Percentiles rank a stretch among this genome's conserved stretches.
Conservation (phyloP, 2,329 filamentous ascomycete species). For the Sporothrix humicola region DNA sequence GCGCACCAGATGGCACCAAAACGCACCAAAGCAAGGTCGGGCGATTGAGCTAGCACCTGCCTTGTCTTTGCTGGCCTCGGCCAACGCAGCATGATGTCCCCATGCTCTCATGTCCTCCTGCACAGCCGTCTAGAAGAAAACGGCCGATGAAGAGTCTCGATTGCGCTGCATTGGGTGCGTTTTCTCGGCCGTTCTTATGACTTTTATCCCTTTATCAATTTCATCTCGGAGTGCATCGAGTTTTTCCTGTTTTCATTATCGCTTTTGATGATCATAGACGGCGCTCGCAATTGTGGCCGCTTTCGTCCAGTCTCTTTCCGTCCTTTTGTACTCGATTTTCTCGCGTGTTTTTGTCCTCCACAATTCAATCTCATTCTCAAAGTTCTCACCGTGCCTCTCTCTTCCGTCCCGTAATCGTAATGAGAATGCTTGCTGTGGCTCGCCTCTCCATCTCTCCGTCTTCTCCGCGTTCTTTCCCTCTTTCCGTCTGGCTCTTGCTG, state of each 20-base stretch:
- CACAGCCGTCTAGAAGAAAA: background rate
- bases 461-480: background rate
- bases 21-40: background rate
- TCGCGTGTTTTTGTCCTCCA: no score
- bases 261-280: slow-evolving; percentile 2
- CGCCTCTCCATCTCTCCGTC: slow-evolving; percentile 22
- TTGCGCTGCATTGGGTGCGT: background rate
- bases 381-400: background rate
- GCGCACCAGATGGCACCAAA: no score
- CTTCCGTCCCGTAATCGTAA: slow-evolving; percentile 13
- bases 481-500: background rate
- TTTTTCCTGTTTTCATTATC: background rate
- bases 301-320: slow-evolving; percentile 20
- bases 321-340: background rate
- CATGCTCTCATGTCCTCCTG: background rate
- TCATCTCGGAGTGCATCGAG: background rate
- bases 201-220: no score
- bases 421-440: background rate
- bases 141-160: slow-evolving; percentile 16
- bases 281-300: background rate
- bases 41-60: slow-evolving; percentile 18
- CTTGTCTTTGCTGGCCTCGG: slow-evolving; percentile 11
- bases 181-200: background rate
- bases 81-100: background rate
- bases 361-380: background rate